These are phyloP conservation scores for Takashimella tepidaria DNA, from an alignment of 1,284 basidiomycete species.

Conservation along the genomic window DNA sequence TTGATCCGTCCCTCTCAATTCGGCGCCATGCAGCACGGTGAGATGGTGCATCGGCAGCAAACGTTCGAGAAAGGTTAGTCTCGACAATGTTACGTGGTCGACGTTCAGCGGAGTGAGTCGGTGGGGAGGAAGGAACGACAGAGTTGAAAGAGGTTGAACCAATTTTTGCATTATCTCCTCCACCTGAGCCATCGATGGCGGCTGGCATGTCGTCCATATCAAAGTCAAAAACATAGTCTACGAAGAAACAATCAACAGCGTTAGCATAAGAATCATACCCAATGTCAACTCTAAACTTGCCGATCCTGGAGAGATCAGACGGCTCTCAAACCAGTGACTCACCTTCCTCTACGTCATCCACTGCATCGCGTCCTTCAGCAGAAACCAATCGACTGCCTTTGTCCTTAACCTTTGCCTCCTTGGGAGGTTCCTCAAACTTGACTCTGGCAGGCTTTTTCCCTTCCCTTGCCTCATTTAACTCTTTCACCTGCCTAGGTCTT, in stretches of 20 bases:
- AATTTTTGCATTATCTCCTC: background rate
- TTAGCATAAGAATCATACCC: background rate
- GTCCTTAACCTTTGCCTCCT: constrained; percentile 7
- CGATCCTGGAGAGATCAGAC: constrained; percentile 10
- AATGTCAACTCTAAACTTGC: background rate
- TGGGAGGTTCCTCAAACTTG: constrained; percentile 33
- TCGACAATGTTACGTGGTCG: constrained; percentile 33
- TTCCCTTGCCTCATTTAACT: constrained; percentile 12
- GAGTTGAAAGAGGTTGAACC: background rate
- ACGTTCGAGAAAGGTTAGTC: constrained; percentile 40
- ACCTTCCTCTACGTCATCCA: constrained; percentile 9
- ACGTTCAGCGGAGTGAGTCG: background rate
- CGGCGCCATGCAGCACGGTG: constrained; percentile 44
- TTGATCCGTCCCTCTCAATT: constrained; percentile 20
- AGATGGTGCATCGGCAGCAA: constrained; percentile 45
- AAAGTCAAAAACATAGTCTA: constrained; percentile 47
- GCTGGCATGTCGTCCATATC: constrained; percentile 32
- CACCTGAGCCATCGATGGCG: background rate
- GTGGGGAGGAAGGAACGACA: background rate
- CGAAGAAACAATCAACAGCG: constrained; percentile 1
- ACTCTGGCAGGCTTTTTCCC: constrained; percentile 24
- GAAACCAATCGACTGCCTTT: background rate
- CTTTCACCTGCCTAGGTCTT: constrained; percentile 17
- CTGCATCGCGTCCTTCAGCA: constrained; percentile 1
- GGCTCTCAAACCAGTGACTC: constrained; percentile 16